Conservation (phyloP, 2,329 filamentous ascomycete species). For the Exophiala mesophila region DNA sequence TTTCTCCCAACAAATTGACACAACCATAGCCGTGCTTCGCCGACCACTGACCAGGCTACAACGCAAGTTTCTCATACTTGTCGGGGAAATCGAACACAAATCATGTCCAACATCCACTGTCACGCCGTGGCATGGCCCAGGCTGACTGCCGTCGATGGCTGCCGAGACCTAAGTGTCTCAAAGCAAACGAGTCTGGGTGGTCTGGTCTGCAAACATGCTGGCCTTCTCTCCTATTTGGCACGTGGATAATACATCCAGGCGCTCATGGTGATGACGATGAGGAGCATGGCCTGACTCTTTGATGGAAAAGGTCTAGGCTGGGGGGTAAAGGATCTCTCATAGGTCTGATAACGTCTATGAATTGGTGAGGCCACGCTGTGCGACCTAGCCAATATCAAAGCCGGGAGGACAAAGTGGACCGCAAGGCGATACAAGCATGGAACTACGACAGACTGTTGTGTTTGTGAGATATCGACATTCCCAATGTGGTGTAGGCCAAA, state of each 20-base stretch:
- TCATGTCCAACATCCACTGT: background rate
- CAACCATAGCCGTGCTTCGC: no score
- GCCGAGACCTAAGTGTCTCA: background rate
- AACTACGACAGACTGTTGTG: background rate
- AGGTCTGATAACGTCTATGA: no score
- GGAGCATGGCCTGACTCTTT: no score
- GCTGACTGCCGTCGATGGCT: background rate
- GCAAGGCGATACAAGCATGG: background rate
- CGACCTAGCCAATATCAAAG: background rate
- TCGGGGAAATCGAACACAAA: background rate
- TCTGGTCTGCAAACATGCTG: no score
- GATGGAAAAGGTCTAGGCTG: no score
- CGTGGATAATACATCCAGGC: no score
- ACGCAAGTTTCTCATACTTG: background rate
- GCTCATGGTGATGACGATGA: no score
- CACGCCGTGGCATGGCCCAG: background rate
- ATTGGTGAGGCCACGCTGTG: background rate
- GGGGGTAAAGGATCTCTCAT: no score
- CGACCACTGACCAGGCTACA: background rate
- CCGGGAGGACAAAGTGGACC: background rate
- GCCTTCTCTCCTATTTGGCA: no score
- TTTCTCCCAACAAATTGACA: background rate
- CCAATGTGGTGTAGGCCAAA: no score
- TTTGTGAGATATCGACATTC: no score
- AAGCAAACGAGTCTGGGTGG: no score